phyloP scores from a whole-genome alignment of 2,329 filamentous ascomycete species.

The Gremmenia infestans region DNA sequence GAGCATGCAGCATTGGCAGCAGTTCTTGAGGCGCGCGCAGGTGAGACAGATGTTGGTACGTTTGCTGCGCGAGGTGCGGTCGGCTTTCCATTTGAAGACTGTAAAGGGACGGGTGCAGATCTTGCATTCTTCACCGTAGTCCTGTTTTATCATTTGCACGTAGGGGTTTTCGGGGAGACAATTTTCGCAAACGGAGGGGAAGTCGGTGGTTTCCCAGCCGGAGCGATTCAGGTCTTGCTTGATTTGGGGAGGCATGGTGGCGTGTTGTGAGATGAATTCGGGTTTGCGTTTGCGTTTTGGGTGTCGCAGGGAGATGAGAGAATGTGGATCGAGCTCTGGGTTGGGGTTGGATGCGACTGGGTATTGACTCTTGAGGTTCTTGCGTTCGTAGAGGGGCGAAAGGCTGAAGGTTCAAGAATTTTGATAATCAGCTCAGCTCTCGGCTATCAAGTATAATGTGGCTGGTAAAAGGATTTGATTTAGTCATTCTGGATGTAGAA shows the following conservation, averaged over 20 bases:
- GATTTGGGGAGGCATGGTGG: constrained; percentile 80
- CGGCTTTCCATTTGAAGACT: constrained; percentile 89
- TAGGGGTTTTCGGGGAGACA: constrained; percentile 96
- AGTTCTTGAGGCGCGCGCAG: constrained; percentile 95
- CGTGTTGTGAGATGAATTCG: not conserved
- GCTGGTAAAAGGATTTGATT: no score
- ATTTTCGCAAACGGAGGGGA: constrained; percentile 83
- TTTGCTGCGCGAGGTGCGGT: constrained; percentile 86
- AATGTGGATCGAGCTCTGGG: no score
- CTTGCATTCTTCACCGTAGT: constrained; percentile 71
- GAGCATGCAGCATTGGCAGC: constrained; percentile 98
- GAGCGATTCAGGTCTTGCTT: constrained; percentile 94
- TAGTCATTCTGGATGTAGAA: not conserved
- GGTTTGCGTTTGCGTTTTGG: not conserved
- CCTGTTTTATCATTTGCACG: constrained; percentile 98
- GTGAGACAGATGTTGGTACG: constrained; percentile 94
- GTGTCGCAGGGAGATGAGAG: no score
- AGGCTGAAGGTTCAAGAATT: not conserved
- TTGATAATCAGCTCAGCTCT: constrained; percentile 5
- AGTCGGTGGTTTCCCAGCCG: constrained; percentile 92
- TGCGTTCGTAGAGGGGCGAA: constrained; percentile 1
- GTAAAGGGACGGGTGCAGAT: constrained; percentile 93
- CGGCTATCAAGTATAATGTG: not conserved
- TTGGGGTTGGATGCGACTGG: no score
- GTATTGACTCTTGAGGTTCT: no score